These are phyloP conservation scores for Cutaneotrichosporon dermatis DNA, from an alignment of 1,284 basidiomycete genomes.

Conservation along the genomic window DNA sequence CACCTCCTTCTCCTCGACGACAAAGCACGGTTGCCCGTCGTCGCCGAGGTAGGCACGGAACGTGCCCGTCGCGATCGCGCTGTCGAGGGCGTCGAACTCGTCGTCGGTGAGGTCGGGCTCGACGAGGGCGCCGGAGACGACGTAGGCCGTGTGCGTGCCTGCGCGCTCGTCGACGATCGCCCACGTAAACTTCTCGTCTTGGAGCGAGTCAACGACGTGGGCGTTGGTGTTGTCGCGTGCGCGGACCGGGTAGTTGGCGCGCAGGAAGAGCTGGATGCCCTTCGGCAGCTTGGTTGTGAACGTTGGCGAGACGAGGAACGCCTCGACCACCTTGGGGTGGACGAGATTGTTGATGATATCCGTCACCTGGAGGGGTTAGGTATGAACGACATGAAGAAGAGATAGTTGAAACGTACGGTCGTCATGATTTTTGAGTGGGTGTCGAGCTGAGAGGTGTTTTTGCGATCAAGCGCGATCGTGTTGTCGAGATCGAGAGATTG, in stretches of 20 bases:
- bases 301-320: slow-evolving; percentile 1
- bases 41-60: not conserved
- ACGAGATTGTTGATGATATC: slow-evolving; percentile 9
- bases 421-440: not conserved
- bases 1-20: not conserved
- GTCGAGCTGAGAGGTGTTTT: no score
- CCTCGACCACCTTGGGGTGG: slow-evolving; percentile 9
- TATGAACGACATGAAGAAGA: no score
- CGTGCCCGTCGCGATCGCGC: not conserved
- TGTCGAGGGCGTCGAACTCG: slow-evolving; percentile 7
- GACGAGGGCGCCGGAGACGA: slow-evolving; percentile 4
- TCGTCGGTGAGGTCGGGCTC: not conserved
- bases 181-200: slow-evolving; percentile 8
- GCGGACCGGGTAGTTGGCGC: not conserved
- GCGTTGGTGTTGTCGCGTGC: not conserved
- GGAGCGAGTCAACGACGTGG: not conserved
- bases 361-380: not conserved
- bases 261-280: not conserved
- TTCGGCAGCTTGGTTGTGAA: slow-evolving; percentile 3
- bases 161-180: slow-evolving; percentile 2
- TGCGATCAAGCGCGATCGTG: no score
- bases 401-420: not conserved
- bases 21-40: not conserved
- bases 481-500: no score
- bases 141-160: not conserved